phyloP scores from a whole-genome alignment of 192 early-diverging fungal genomes.

The Backusella luteola region DNA sequence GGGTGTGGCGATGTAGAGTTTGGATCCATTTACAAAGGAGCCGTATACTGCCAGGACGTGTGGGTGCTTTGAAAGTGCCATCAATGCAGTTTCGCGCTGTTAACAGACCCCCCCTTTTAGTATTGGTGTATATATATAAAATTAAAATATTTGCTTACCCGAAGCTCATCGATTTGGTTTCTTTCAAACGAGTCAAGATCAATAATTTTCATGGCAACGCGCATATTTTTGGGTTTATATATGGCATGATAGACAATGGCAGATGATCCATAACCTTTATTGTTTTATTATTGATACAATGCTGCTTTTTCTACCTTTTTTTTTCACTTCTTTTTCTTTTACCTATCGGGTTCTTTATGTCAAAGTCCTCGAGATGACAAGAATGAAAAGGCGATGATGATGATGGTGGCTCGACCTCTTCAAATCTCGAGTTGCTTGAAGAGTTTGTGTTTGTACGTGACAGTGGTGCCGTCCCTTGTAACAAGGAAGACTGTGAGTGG shows the following conservation, averaged over 20 bases:
- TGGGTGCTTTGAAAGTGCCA: slow-evolving; percentile 83
- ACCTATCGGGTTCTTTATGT: slow-evolving; percentile 30
- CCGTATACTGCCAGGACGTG: slow-evolving; percentile 81
- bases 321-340: not conserved
- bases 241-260: slow-evolving; percentile 80
- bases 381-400: not conserved
- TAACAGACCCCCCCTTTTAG: too few relatives aligned
- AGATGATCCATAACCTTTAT: slow-evolving; percentile 79
- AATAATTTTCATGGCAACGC: slow-evolving; percentile 81
- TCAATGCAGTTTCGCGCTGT: slow-evolving; percentile 70
- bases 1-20: slow-evolving; percentile 81
- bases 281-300: not conserved
- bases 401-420: not conserved
- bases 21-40: slow-evolving; percentile 78
- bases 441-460: slow-evolving; percentile 1
- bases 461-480: not conserved
- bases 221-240: slow-evolving; percentile 67
- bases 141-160: slow-evolving; percentile 41
- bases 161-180: slow-evolving; percentile 87
- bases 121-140: too few relatives aligned
- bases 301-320: not conserved
- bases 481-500: not conserved
- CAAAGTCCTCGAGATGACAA: slow-evolving; percentile 29
- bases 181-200: slow-evolving; percentile 89
- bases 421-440: not conserved